Base-by-base conservation (phyloP, 306 rosid species). In the Prunus salicina region DNA sequence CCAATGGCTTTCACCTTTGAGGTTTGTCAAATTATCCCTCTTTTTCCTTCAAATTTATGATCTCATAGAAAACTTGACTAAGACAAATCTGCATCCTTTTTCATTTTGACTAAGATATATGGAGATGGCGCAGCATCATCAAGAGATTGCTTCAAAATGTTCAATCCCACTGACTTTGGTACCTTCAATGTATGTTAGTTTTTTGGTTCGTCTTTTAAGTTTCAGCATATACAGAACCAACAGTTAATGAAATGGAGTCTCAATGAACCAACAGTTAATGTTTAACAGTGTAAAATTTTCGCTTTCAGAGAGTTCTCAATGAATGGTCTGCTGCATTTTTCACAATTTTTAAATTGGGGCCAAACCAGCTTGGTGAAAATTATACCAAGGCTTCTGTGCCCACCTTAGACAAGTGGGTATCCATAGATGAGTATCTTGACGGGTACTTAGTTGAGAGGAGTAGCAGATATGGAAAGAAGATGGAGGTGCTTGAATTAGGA, bases 1-100 rank as follows among this genome's bases (percentile, higher is more conserved):
- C 98, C 99, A 49, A 82, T 96, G 99, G 88, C 99, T 18, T 92
- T 92, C 88, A 96, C 99, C 70, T 96, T 96, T 78, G 99, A 96
- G 99, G 99, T 96, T 79, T 83, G 91, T 78, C 76, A 38, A 64
- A 66, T 47, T 28, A 67, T 38, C 12, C 51, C 71, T 4, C 57
- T 56, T 64, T 82, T 81, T 56, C 78, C 55, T 6, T 43, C 12
- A 68, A 68, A 53, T 58, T 74, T 65, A 50, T 24, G 13, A 60
- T 61, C n/a, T 27, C 30, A 41, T 5, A 7, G 63, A 14, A 73
- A 27, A 50, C 63, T 83, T 78, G 64, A 70, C 47, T 81, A 27
- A 46, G 27, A 13, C 28, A 49, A 8, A 72, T 66, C 57, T 20
- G 43, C n/a, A 24, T 69, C 62, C 20, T 68, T 68, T 52, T 67